These are phyloP conservation scores for Cryptococcus deneoformans DNA, from an alignment of 1,284 basidiomycete species.

Conservation along the genomic window DNA sequence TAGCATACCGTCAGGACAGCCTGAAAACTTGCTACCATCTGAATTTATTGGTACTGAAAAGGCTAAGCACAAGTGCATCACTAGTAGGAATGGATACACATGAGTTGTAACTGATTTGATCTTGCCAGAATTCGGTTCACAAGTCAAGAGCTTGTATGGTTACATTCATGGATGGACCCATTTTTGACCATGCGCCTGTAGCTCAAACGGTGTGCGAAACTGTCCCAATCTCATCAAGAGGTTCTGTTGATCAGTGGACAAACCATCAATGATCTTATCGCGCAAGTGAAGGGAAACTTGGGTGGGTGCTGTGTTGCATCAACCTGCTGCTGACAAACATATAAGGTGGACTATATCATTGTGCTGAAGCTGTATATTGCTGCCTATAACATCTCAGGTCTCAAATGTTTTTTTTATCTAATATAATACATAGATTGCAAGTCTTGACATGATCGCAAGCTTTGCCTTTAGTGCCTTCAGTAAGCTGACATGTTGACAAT, in stretches of 20 bases:
- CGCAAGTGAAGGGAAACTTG: constrained; percentile 62
- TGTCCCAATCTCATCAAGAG: constrained; percentile 37
- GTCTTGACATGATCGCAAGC: constrained; percentile 63
- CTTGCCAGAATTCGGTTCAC: constrained; percentile 57
- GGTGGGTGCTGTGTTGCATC: constrained; percentile 25
- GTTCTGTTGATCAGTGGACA: constrained; percentile 73
- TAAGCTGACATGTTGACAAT: not conserved
- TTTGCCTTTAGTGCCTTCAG: constrained; percentile 58
- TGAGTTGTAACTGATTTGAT: not conserved
- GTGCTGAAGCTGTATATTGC: constrained; percentile 71
- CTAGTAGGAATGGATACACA: not conserved
- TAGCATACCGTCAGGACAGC: not conserved
- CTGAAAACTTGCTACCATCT: constrained; percentile 2
- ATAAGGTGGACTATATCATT: constrained; percentile 63
- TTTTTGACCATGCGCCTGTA: constrained; percentile 4
- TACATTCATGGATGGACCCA: not conserved
- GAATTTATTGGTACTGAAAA: constrained; percentile 9
- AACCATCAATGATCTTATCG: constrained; percentile 69
- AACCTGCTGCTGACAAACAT: too few relatives aligned
- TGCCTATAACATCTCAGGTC: too few relatives aligned
- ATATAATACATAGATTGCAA: constrained; percentile 58
- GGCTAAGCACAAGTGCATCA: constrained; percentile 5
- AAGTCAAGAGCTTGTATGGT: constrained; percentile 69
- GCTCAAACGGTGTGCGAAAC: constrained; percentile 32
- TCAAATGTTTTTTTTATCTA: not conserved